phyloP scores from a whole-genome alignment of 371 early-diverging fungal genomes.

The Lichtheimia hyalospora region DNA sequence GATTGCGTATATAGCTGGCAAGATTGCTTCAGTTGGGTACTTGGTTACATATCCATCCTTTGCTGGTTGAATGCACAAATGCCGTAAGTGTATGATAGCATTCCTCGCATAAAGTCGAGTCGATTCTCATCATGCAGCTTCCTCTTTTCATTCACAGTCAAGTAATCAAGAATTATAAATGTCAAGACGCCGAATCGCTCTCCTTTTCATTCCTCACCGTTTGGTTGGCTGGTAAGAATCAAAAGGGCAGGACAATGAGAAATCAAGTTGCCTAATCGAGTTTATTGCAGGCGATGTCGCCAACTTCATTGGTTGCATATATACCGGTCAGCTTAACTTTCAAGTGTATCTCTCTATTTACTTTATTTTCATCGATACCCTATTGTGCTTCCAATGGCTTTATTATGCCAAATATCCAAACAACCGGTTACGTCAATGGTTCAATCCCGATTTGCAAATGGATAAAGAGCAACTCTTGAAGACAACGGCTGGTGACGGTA shows the following conservation, averaged over 20 bases:
- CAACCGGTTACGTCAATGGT: constrained; percentile 33
- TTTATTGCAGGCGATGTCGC: constrained; percentile 59
- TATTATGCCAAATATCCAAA: constrained; percentile 42
- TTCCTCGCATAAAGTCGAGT: not conserved
- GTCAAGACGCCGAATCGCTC: constrained; percentile 55
- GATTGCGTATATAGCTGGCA: constrained; percentile 58
- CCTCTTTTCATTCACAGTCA: constrained; percentile 33
- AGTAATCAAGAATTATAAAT: constrained; percentile 62
- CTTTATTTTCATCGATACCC: constrained; percentile 39
- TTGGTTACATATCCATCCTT: constrained; percentile 68
- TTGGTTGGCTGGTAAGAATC: constrained; percentile 58
- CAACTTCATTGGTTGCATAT: constrained; percentile 68
- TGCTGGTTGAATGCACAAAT: constrained; percentile 81
- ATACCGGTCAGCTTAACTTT: constrained; percentile 71
- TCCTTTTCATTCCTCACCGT: constrained; percentile 57
- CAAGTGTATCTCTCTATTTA: constrained; percentile 56
- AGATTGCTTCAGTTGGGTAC: constrained; percentile 37
- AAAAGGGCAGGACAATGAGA: not conserved
- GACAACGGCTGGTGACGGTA: not conserved
- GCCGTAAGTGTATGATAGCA: constrained; percentile 58
- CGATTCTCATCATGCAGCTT: not conserved
- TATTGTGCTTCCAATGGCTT: constrained; percentile 44
- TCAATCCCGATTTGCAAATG: constrained; percentile 16
- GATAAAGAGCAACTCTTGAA: not conserved
- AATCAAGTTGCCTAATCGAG: not conserved